These are phyloP conservation scores for Boletellus ananiceps DNA, from an alignment of 768 basidiomycete genomes.

Conservation along the genomic window DNA sequence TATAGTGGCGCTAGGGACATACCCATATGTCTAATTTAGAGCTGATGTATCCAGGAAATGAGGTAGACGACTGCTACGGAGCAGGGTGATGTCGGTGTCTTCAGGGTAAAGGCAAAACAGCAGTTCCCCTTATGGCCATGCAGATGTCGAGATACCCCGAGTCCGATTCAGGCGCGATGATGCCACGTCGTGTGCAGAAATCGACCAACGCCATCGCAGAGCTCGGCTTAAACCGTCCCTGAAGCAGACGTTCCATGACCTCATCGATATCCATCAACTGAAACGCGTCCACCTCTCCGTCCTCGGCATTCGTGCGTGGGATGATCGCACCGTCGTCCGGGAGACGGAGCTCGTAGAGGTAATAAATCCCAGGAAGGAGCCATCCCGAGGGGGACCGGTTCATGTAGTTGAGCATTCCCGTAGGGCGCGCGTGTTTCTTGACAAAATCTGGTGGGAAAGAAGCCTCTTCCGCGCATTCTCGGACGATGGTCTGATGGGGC, in stretches of 20 bases:
- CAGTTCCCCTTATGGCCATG: slow-evolving; percentile 16
- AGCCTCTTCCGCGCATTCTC: slow-evolving; percentile 43
- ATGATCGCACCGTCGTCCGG: slow-evolving; percentile 31
- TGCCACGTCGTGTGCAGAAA: slow-evolving; percentile 38
- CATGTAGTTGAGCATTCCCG: slow-evolving; percentile 37
- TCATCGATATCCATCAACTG: slow-evolving; percentile 33
- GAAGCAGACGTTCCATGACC: slow-evolving; percentile 32
- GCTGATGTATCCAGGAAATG: background rate
- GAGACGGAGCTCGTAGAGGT: slow-evolving; percentile 41
- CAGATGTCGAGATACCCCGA: slow-evolving; percentile 23
- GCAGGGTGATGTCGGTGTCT: no score
- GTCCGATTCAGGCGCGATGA: slow-evolving; percentile 23
- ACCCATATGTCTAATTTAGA: background rate
- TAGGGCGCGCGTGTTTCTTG: slow-evolving; percentile 26
- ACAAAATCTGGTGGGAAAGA: slow-evolving; percentile 37
- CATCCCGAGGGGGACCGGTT: slow-evolving; percentile 41
- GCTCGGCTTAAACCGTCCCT: slow-evolving; percentile 38
- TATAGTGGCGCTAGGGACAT: no score
- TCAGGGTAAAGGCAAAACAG: slow-evolving; percentile 21
- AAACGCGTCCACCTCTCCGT: slow-evolving; percentile 43
- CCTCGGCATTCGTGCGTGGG: slow-evolving; percentile 34
- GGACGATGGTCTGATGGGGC: slow-evolving; percentile 35
- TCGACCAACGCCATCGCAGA: slow-evolving; percentile 41
- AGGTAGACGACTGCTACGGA: no score
- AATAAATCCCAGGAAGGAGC: slow-evolving; percentile 44